Percentiles rank a stretch among this genome's conserved stretches.
phyloP scores from a whole-genome alignment of 1,284 basidiomycete genomes.

The Malassezia japonica region DNA sequence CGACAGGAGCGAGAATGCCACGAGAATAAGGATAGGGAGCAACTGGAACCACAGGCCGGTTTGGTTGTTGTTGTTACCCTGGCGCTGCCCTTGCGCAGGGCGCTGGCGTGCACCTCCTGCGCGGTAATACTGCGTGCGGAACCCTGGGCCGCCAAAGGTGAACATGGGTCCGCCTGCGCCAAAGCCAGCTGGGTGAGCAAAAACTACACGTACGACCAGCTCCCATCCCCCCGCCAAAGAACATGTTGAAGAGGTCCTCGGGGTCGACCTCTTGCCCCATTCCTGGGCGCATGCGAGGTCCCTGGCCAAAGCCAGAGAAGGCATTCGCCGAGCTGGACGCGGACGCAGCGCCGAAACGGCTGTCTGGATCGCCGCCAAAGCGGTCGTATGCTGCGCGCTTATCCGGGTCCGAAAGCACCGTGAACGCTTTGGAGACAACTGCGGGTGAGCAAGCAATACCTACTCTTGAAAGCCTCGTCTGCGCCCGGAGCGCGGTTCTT shows the following conservation, averaged over 20 bases:
- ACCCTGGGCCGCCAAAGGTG: constrained; percentile 36
- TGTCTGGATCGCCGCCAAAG: constrained; percentile 75
- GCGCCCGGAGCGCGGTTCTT: constrained; percentile 96
- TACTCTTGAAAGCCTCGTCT: constrained; percentile 97
- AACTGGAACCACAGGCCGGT: constrained; percentile 70
- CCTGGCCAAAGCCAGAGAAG: constrained; percentile 43
- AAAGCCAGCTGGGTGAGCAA: constrained; percentile 6
- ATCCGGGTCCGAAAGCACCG: constrained; percentile 82
- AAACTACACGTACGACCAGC: not conserved
- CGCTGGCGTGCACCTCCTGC: constrained; percentile 9
- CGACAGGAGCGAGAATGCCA: constrained; percentile 61
- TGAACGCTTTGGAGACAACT: constrained; percentile 98
- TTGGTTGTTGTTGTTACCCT: constrained; percentile 50
- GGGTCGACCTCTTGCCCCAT: constrained; percentile 79
- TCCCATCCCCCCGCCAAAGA: constrained; percentile 73
- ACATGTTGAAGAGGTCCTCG: constrained; percentile 96
- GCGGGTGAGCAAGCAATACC: constrained; percentile 46
- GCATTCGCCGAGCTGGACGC: constrained; percentile 41
- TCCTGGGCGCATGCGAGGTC: constrained; percentile 16
- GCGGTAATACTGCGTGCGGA: constrained; percentile 32
- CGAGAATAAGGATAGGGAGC: constrained; percentile 59
- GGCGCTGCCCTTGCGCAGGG: constrained; percentile 21
- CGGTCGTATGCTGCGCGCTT: constrained; percentile 82
- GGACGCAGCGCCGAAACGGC: constrained; percentile 53
- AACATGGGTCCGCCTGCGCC: constrained; percentile 33